Conservation (phyloP, 805 yeast species). For the Wickerhamia fluorescens region DNA sequence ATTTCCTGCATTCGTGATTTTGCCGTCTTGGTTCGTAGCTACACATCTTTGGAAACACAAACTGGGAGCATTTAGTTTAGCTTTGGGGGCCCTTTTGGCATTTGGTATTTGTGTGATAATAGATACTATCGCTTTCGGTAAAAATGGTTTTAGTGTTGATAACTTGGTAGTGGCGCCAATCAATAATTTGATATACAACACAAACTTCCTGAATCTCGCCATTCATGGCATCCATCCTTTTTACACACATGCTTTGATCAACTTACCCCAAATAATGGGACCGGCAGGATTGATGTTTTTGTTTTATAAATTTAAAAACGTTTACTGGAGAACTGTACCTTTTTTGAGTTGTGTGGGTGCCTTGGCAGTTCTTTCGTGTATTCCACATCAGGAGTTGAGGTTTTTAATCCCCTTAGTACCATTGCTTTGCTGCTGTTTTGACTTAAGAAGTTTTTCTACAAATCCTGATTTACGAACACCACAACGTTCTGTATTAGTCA, state of each 20-base stretch:
- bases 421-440: conserved; percentile 51
- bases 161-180: conserved; percentile 56
- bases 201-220: conserved; percentile 49
- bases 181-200: conserved; percentile 71
- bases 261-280: conserved; percentile 76
- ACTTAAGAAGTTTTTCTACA: conserved; percentile 9
- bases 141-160: conserved; percentile 3
- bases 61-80: conserved; percentile 23
- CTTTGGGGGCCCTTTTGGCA: conserved; percentile 9
- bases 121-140: conserved; percentile 51
- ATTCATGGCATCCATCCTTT: conserved; percentile 80
- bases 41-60: conserved; percentile 35
- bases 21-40: conserved; percentile 50
- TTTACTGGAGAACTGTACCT: conserved; percentile 46
- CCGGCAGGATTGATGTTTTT: conserved; percentile 53
- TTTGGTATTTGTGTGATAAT: conserved; percentile 40
- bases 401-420: conserved; percentile 79
- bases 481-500: conserved; percentile 9
- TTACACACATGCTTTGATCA: conserved; percentile 66
- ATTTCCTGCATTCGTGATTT: conserved; percentile 62
- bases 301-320: conserved; percentile 25
- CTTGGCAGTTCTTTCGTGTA: conserved; percentile 49
- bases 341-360: conserved; percentile 60
- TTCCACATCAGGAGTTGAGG: conserved; percentile 93
- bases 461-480: too few relatives aligned